Conservation (phyloP, 2,329 filamentous ascomycete genomes). For the Colletotrichum neosansevieriae region DNA sequence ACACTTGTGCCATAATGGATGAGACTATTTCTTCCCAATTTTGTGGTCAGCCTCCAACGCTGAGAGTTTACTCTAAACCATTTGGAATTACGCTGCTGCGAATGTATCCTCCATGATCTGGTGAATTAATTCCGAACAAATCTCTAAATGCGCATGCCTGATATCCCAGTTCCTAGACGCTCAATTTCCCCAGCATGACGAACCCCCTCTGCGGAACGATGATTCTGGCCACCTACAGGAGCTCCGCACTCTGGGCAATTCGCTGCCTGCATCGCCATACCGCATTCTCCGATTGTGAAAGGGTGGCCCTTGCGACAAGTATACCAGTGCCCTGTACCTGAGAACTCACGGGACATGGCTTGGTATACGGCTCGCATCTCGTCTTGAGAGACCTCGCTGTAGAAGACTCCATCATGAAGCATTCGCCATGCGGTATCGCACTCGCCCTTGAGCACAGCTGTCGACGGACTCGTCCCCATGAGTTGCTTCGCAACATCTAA, state of each 20-base stretch:
- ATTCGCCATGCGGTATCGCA: conserved; percentile 59
- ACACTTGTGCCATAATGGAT: too few species aligned
- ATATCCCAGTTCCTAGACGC: conserved; percentile 37
- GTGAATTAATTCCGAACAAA: neutral
- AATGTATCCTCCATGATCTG: too few species aligned
- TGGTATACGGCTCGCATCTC: conserved; percentile 63
- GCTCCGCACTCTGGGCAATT: conserved; percentile 73
- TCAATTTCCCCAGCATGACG: conserved; percentile 63
- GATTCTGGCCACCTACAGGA: conserved; percentile 66
- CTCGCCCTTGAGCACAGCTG: conserved; percentile 54
- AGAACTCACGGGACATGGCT: conserved; percentile 65
- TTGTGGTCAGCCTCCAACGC: too few species aligned
- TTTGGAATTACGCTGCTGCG: too few species aligned
- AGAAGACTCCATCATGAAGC: conserved; percentile 59
- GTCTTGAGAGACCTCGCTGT: conserved; percentile 59
- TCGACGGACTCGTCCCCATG: conserved; percentile 43
- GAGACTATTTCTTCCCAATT: too few species aligned
- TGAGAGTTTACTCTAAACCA: too few species aligned
- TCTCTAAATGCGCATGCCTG: conserved; percentile 2
- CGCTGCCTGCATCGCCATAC: conserved; percentile 72
- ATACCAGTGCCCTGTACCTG: conserved; percentile 72
- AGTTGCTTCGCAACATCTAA: conserved; percentile 41
- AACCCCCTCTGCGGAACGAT: conserved; percentile 65
- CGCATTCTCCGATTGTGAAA: conserved; percentile 75
- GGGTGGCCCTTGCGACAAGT: conserved; percentile 67